Conservation (phyloP, 257 asterid genomes). For the Scutellaria baicalensis region DNA sequence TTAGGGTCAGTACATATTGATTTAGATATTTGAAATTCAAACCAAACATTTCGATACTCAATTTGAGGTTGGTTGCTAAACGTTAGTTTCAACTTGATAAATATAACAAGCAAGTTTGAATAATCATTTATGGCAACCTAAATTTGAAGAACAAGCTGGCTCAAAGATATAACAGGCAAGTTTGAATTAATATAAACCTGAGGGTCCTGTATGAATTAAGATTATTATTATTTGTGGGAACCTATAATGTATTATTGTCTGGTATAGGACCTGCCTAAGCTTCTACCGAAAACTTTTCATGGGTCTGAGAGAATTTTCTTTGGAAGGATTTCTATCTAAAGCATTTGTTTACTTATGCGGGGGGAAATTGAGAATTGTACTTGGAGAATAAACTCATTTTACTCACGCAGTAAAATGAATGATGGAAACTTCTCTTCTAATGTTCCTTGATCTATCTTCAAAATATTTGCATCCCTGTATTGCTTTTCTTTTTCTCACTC, state of each 20-base stretch:
- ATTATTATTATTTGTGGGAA: background rate
- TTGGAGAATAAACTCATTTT: slow-evolving; percentile 1
- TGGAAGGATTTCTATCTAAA: background rate
- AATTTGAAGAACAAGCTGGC: background rate
- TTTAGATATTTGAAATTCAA: background rate
- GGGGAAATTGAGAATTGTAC: background rate
- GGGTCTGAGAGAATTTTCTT: background rate
- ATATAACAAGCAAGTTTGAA: background rate
- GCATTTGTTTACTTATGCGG: background rate
- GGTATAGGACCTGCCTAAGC: background rate
- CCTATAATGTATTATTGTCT: background rate
- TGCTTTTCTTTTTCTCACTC: slow-evolving; percentile 8
- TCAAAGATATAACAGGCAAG: background rate
- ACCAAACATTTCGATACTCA: background rate
- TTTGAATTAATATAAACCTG: background rate
- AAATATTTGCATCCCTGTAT: background rate
- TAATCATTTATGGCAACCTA: no score
- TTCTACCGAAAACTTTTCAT: background rate
- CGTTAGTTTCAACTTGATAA: background rate
- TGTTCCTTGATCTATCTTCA: slow-evolving; percentile 6
- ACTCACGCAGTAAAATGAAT: background rate
- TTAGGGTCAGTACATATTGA: background rate
- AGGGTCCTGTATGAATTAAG: background rate
- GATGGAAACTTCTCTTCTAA: background rate
- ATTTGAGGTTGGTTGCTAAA: background rate